Conservation (phyloP, 306 rosid species). For the Aeschynomene evenia region DNA sequence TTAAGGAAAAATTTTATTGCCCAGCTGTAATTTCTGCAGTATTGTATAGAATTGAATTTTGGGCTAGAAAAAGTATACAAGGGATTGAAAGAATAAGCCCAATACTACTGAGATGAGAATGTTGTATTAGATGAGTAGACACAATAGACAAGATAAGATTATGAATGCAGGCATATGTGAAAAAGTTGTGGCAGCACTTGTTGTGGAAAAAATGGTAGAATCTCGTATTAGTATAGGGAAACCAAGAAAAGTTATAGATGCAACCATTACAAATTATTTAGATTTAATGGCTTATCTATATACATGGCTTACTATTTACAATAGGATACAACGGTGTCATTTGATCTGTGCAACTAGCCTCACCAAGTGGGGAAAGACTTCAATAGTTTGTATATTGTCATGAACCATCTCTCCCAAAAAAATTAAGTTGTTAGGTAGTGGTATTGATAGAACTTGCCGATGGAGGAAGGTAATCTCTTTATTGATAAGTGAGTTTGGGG, state of each 20-base stretch:
- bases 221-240: not conserved
- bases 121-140: not conserved
- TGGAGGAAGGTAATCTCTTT: too few relatives aligned
- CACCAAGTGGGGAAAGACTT: not conserved
- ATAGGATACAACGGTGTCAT: not conserved
- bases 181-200: not conserved
- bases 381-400: too few relatives aligned
- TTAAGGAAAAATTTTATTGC: too few relatives aligned
- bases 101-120: not conserved
- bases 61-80: not conserved
- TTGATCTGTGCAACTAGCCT: not conserved
- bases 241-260: not conserved
- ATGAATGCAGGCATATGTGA: not conserved
- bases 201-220: not conserved
- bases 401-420: too few relatives aligned
- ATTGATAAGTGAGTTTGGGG: too few relatives aligned
- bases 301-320: not conserved
- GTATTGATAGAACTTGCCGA: too few relatives aligned
- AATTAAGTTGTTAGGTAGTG: too few relatives aligned
- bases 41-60: not conserved
- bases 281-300: not conserved
- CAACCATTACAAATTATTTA: not conserved
- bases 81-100: not conserved
- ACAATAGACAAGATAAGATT: not conserved
- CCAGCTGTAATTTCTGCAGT: not conserved